Base-by-base conservation (phyloP, 306 rosid species). In the Gastrolobium villosum region DNA sequence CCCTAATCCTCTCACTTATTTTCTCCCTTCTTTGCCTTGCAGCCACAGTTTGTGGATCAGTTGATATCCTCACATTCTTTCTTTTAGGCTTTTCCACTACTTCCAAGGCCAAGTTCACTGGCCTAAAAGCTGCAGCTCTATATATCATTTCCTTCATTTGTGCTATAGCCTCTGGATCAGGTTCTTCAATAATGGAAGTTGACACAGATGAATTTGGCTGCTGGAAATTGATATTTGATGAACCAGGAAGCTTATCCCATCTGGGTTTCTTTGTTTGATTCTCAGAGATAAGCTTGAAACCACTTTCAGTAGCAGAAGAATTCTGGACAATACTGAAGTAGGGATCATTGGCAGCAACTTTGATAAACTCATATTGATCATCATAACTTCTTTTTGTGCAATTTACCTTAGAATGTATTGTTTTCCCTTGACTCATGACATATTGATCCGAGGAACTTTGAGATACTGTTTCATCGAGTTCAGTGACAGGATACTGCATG, bases 131-230 rank as follows among this genome's bases (percentile, higher is more conserved):
- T 49, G 99, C 98, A 5, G 97, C 96, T 2, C 97, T 81, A 37
- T 91, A 96, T 11, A 96, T 91, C 96, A 96, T 96, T 76, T 96
- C 99, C 83, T 96, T 96, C 99, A 96, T 93, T 5, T 96, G 99
- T 45, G 96, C 98, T 37, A 96, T 81, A 48, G 91, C 99, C 54
- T 96, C 99, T 31, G 93, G 93, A 81, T 96, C 99, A 41, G 97
- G 91, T 3, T 91, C 99, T 69, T 93, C 94, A 59, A 70, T 70
- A 59, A 70, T 76, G 54, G 87, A 83, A 46, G 88, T 79, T 28
- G 89, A 72, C 7, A 81, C 72, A 0, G 91, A 83, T 61, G 90
- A 89, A 80, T 84, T 83, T n/a, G 98, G 85, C 75, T 91, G 95
- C 72, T 91, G 93, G 50, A 96, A 96, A 61, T 87, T 93, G 80